Percentiles rank a stretch among this genome's conserved stretches.
These are phyloP conservation scores for Trametes cinnabarina DNA, from an alignment of 768 basidiomycete genomes.

Conservation along the genomic window DNA sequence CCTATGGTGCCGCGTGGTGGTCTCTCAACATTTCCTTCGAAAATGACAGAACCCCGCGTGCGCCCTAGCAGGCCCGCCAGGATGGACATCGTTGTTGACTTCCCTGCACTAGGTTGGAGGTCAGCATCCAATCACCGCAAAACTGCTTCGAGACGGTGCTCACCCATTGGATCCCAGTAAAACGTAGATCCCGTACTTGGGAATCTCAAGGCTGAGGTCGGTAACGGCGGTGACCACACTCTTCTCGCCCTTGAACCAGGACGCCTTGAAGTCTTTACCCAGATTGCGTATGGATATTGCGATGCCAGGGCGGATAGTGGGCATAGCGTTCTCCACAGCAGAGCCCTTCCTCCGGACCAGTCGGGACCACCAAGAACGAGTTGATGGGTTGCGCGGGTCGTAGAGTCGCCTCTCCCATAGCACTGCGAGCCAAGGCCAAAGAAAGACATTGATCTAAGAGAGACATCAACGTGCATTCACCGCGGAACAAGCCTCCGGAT, in stretches of 20 bases:
- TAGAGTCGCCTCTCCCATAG: conserved; percentile 60
- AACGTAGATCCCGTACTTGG: conserved; percentile 73
- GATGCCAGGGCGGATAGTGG: conserved; percentile 34
- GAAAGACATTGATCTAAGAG: conserved; percentile 61
- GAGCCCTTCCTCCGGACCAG: conserved; percentile 17
- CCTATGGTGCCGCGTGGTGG: conserved; percentile 68
- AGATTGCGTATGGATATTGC: conserved; percentile 65
- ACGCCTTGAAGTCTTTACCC: conserved; percentile 55
- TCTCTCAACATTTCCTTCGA: conserved; percentile 49
- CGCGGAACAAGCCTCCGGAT: not conserved
- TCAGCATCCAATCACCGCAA: not conserved
- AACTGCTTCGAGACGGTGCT: conserved; percentile 1
- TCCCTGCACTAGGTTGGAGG: conserved; percentile 56
- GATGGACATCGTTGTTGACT: conserved; percentile 69
- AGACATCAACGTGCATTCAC: not conserved
- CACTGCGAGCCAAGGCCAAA: conserved; percentile 69
- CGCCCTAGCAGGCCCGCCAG: conserved; percentile 60
- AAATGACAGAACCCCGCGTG: conserved; percentile 55
- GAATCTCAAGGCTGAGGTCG: conserved; percentile 67
- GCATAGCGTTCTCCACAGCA: conserved; percentile 24
- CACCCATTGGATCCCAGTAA: conserved; percentile 72
- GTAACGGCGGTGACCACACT: conserved; percentile 57
- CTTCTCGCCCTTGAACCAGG: conserved; percentile 46
- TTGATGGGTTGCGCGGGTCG: conserved; percentile 46
- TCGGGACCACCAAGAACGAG: conserved; percentile 26